Evolutionary conservation across 2,329 filamentous ascomycete genomes (phyloP).

Genomic region (Epichloe scottii): DNA sequence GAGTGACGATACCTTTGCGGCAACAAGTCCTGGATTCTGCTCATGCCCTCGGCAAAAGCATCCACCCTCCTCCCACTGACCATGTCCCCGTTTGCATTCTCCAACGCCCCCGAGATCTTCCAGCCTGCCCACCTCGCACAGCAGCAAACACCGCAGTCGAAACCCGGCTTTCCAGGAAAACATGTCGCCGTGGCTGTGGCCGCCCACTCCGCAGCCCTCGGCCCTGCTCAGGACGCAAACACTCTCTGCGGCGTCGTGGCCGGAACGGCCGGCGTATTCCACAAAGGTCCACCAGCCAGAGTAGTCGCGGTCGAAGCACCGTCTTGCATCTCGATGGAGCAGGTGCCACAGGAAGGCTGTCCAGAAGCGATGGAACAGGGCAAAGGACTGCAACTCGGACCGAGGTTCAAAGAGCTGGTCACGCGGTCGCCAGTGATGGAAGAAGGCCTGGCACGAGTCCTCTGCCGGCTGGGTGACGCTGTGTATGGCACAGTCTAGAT

Average conservation of each 20-base stretch:
- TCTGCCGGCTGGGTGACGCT: neutral
- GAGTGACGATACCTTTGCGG: neutral
- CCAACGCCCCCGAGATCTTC: neutral
- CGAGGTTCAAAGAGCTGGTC: neutral
- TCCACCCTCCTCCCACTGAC: too few species aligned
- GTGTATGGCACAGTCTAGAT: constrained; percentile 3
- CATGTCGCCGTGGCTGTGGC: constrained; percentile 2
- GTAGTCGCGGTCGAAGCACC: neutral
- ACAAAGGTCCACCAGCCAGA: constrained; percentile 4
- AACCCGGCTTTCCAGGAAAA: constrained; percentile 3
- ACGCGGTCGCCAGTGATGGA: constrained; percentile 2
- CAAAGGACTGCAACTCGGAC: neutral
- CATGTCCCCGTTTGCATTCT: too few species aligned
- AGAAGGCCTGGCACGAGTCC: constrained; percentile 2
- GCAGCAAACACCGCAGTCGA: constrained; percentile 3
- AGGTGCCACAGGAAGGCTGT: constrained; percentile 5
- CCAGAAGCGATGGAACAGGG: constrained; percentile 1
- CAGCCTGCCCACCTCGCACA: constrained; percentile 1
- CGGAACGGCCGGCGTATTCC: neutral
- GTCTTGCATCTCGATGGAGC: neutral
- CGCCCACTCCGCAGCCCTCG: neutral
- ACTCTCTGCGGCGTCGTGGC: neutral
- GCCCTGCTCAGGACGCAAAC: neutral
- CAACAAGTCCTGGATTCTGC: neutral
- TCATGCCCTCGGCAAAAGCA: neutral